Base-by-base conservation (phyloP, 371 early-diverging fungal genomes). In the Actinomucor elegans region DNA sequence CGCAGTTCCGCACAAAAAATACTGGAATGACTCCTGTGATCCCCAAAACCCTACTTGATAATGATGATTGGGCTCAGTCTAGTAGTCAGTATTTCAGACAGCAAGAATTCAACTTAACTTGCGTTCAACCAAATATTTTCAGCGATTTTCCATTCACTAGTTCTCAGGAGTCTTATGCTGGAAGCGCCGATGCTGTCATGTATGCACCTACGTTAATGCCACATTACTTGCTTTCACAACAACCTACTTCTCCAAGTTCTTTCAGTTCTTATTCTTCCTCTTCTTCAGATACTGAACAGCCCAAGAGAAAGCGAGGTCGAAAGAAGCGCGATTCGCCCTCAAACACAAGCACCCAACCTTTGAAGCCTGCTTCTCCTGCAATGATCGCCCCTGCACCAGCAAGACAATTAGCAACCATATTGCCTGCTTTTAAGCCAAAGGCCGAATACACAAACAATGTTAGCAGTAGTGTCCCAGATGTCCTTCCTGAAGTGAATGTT, bases 221-320 rank as follows among this genome's bases (percentile, higher is more conserved):
- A n/a, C 44, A 15, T 10, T 44, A 26, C n/a, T 28, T 28, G 23
- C 18, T 10, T 42, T 17, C 18, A 23, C 15, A 47, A 29, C 52
- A 32, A 40, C 34, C 55, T 32, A 28, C 47, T n/a, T 47, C 47
- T 41, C 55, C 48, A 23, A 28, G 48, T 12, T 38, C 41, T 11
- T 50, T 18, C 12, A 46, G 48, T 5, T 41, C 59, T 5, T 33
- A 28, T 20, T 37, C 23, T 15, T 40, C 49, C n/a, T 53, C 48
- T 12, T 38, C 37, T 23, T 60, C 67, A 9, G 55, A 55, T 32
- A 37, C 18, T 9, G 68, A 70, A 24, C 55, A 64, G 21, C 52
- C 52, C 6, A 60, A 56, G 27, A 53, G 51, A 26, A 65, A 55
- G 26, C 56, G 66, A 12, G 68, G 63, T 0, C 56, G 68, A 12